Evolutionary conservation across 768 basidiomycete genomes (phyloP).

Genomic region (Boletus sp.): DNA sequence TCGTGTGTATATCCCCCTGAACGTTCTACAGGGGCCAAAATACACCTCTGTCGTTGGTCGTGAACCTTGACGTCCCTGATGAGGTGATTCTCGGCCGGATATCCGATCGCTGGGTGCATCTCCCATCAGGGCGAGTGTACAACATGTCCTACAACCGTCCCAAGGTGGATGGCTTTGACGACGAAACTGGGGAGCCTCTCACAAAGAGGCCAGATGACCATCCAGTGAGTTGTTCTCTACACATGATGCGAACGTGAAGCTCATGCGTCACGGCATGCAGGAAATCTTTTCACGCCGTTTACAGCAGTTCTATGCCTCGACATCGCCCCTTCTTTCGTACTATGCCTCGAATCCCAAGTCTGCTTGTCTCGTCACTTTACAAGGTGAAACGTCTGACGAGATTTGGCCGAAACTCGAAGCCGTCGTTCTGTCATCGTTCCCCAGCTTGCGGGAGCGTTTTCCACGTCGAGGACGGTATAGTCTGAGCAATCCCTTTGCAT

Average conservation of each 20-base stretch:
- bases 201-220: conserved; percentile 87
- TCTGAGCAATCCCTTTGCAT: conserved; percentile 51
- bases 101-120: conserved; percentile 86
- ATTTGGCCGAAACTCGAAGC: conserved; percentile 84
- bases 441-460: conserved; percentile 51
- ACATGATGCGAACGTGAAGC: conserved; percentile 1
- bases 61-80: conserved; percentile 88
- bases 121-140: conserved; percentile 86
- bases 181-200: conserved; percentile 84
- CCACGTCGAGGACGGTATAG: conserved; percentile 47
- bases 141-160: conserved; percentile 87
- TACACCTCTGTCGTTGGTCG: conserved; percentile 71
- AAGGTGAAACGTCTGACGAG: conserved; percentile 78
- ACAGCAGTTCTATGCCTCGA: conserved; percentile 71
- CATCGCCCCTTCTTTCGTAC: conserved; percentile 76
- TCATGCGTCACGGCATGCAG: conserved; percentile 36
- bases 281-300: conserved; percentile 77
- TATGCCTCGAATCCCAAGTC: conserved; percentile 46
- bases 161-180: conserved; percentile 74
- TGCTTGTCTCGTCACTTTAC: conserved; percentile 52
- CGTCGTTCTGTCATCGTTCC: conserved; percentile 55
- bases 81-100: conserved; percentile 81
- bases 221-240: conserved; percentile 54
- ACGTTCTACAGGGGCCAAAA: conserved; percentile 47
- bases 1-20: background rate